Evolutionary conservation across 495 filamentous ascomycete genomes (phyloP).

Genomic region (Daldinia childiae): DNA sequence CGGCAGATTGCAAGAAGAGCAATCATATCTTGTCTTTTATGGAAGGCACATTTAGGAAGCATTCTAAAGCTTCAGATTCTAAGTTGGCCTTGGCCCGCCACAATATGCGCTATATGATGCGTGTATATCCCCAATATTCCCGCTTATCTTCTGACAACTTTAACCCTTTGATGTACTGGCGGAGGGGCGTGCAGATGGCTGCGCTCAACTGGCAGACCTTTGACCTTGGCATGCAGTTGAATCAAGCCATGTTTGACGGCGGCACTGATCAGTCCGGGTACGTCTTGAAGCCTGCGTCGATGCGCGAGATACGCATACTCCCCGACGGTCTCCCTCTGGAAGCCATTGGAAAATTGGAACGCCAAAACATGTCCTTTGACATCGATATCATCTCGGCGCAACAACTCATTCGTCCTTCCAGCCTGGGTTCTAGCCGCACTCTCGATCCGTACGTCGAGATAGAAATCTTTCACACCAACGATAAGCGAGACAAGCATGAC

Average conservation of each 20-base stretch:
- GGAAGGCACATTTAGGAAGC: slow-evolving; percentile 82
- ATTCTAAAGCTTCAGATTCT: slow-evolving; percentile 73
- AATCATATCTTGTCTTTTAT: slow-evolving; percentile 96
- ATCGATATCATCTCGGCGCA: slow-evolving; percentile 94
- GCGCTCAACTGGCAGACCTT: slow-evolving; percentile 99
- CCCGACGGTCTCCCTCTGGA: slow-evolving; percentile 57
- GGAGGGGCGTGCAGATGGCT: slow-evolving; percentile 94
- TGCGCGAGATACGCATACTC: slow-evolving; percentile 68
- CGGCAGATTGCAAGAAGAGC: slow-evolving; percentile 77
- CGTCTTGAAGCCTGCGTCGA: slow-evolving; percentile 88
- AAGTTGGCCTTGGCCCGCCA: slow-evolving; percentile 83
- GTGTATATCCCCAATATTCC: slow-evolving; percentile 85
- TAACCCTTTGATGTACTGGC: slow-evolving; percentile 90
- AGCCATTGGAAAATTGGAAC: slow-evolving; percentile 66
- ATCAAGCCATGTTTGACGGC: slow-evolving; percentile 97
- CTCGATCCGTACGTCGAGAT: slow-evolving; percentile 95
- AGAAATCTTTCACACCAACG: slow-evolving; percentile 92
- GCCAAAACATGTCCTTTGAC: slow-evolving; percentile 81
- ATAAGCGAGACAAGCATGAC: slow-evolving; percentile 70
- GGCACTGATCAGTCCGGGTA: slow-evolving; percentile 89
- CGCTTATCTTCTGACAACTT: slow-evolving; percentile 90
- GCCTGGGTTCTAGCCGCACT: slow-evolving; percentile 71
- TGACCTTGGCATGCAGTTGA: slow-evolving; percentile 92
- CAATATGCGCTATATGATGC: slow-evolving; percentile 90
- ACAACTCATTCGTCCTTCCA: slow-evolving; percentile 84